Evolutionary conservation across 345 rosid species (phyloP).

Genomic region (Hibiscus mutabilis): DNA sequence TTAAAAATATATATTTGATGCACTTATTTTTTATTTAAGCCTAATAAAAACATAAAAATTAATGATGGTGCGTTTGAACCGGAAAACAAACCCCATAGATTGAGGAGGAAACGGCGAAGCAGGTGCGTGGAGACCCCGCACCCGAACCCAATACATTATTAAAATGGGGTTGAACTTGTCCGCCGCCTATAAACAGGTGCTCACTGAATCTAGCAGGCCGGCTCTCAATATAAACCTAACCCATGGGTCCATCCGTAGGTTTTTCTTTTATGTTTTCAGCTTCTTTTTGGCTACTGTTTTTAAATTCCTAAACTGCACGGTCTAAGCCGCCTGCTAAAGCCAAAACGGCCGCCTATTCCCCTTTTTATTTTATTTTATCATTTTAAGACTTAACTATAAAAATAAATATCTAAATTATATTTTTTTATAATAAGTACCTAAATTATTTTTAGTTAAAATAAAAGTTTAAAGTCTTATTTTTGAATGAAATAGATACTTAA

Average conservation of each 20-base stretch:
- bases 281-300: neutral
- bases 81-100: too few species aligned
- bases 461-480: too few species aligned
- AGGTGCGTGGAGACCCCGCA: neutral
- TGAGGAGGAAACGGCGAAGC: neutral
- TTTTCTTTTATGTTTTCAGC: neutral
- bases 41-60: too few species aligned
- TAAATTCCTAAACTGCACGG: neutral
- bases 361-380: neutral
- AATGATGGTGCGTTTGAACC: too few species aligned
- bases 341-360: neutral
- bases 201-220: neutral
- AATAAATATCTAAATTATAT: too few species aligned
- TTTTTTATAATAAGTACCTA: too few species aligned
- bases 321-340: neutral
- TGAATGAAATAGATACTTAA: too few species aligned
- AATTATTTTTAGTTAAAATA: too few species aligned
- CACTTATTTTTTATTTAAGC: too few species aligned
- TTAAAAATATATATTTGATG: too few species aligned
- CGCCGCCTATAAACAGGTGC: constrained; percentile 6
- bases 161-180: neutral
- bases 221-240: neutral
- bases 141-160: neutral
- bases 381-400: too few species aligned
- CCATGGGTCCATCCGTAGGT: neutral